phyloP scores from a whole-genome alignment of 139 green algal species.

The Chlorella sp. region DNA sequence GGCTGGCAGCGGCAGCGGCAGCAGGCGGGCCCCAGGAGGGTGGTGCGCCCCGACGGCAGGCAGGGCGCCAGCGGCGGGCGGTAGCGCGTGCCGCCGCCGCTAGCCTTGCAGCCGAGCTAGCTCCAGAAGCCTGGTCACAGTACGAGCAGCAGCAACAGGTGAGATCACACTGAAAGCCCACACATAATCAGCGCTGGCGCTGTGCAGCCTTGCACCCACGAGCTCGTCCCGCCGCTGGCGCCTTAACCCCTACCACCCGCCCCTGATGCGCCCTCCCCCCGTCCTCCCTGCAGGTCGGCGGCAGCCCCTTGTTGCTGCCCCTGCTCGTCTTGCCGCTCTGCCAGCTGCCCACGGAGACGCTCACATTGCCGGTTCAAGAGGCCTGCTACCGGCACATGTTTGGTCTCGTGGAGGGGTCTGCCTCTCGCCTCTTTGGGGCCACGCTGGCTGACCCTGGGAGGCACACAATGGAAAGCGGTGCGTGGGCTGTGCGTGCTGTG shows the following conservation, averaged over 20 bases:
- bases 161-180: no score
- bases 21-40: no score
- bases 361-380: slow-evolving; percentile 3
- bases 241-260: not conserved
- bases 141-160: not conserved
- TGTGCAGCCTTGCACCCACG: not conserved
- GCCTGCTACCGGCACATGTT: not conserved
- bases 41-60: no score
- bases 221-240: not conserved
- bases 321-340: slow-evolving; percentile 1
- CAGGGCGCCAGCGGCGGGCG: not conserved
- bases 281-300: not conserved
- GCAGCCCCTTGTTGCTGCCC: not conserved
- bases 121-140: not conserved
- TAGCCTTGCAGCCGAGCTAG: not conserved
- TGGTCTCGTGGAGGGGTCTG: not conserved
- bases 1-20: no score
- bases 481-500: not conserved
- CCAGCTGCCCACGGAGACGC: slow-evolving; percentile 5
- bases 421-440: not conserved
- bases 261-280: not conserved
- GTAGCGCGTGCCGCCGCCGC: not conserved
- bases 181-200: not conserved
- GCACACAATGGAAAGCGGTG: not conserved
- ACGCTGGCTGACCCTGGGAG: not conserved